Evolutionary conservation across 2,329 filamentous ascomycete species (phyloP), one percentile per base, ranked within the genome.

Genomic region (Colletotrichum liriopes): DNA sequence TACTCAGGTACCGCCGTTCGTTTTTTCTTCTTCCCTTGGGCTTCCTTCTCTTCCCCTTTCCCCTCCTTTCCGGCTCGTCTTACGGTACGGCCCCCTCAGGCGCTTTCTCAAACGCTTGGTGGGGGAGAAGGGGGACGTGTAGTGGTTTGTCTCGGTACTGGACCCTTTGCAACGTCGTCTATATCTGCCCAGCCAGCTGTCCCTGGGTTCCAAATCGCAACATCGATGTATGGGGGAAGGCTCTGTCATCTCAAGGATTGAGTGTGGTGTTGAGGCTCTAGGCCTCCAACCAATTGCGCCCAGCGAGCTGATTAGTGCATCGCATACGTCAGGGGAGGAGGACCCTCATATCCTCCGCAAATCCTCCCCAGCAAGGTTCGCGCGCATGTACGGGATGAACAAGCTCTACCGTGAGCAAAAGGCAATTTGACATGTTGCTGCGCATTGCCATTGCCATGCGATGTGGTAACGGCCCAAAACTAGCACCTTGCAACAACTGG

Each of bases 351-450:
- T 12, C 52, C n/a, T 32, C 9, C 41, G 45, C n/a, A 49, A 37
- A 26, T 23, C 29, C 29, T 35, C 4, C 32, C 41, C 23, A 41
- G 16, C 11, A 20, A 18, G 23, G 18, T 54, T 64, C 32, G 23
- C 43, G 11, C 12, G 35, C n/a, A 51, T 9, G 18, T 63, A 63
- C 61, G 23, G 47, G 61, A 63, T 52, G 47, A 63, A 63, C 61
- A 35, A 39, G 35, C 49, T 35, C 23, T 52, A 20, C 14, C 32
- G 59, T 18, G n/a, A 43, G 32, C n/a, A 9, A 49, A 43, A 41
- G 35, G 39, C 56, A 26, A 45, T 29, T 41, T 41, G 35, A 23
- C 16, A 39, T 52, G 14, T 59, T 29, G 45, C 16, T 56, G 54
- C 52, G 52, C 32, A 23, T 35, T n/a, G 35, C 54, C 5, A 4